Evolutionary conservation across 2,329 filamentous ascomycete genomes (phyloP).

Genomic region (Calonectria fujianensis): DNA sequence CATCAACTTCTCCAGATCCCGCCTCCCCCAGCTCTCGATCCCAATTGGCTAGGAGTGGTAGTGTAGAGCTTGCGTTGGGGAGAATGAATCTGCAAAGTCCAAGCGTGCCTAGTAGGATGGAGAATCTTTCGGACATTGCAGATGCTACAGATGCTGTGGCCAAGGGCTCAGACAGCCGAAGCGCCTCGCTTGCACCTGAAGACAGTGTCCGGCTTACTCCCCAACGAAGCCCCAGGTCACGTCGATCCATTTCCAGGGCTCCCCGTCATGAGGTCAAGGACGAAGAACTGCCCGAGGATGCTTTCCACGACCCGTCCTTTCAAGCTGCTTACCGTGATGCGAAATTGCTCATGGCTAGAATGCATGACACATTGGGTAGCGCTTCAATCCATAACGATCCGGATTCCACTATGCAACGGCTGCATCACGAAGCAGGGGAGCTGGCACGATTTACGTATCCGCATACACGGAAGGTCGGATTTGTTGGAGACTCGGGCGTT

Average conservation of each 20-base stretch:
- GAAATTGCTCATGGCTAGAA: conserved; percentile 55
- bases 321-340: conserved; percentile 60
- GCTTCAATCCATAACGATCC: conserved; percentile 59
- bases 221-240: conserved; percentile 25
- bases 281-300: conserved; percentile 60
- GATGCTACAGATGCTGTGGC: conserved; percentile 40
- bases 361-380: conserved; percentile 59
- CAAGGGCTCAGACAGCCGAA: conserved; percentile 31
- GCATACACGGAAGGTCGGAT: conserved; percentile 64
- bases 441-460: conserved; percentile 63
- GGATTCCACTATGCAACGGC: conserved; percentile 62
- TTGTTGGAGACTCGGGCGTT: conserved; percentile 69
- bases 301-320: conserved; percentile 60
- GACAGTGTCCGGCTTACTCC: conserved; percentile 25
- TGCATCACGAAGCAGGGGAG: conserved; percentile 57
- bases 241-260: conserved; percentile 39
- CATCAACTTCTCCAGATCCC: conserved; percentile 40
- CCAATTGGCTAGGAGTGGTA: neutral
- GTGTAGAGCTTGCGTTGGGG: conserved; percentile 18
- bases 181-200: conserved; percentile 42
- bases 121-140: conserved; percentile 4
- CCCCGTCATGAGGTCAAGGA: conserved; percentile 53
- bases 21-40: neutral
- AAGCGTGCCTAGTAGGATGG: conserved; percentile 30
- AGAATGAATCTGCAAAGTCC: conserved; percentile 39